Base-by-base conservation (phyloP, 768 basidiomycete species). In the Agaricus sinodeliciosus region DNA sequence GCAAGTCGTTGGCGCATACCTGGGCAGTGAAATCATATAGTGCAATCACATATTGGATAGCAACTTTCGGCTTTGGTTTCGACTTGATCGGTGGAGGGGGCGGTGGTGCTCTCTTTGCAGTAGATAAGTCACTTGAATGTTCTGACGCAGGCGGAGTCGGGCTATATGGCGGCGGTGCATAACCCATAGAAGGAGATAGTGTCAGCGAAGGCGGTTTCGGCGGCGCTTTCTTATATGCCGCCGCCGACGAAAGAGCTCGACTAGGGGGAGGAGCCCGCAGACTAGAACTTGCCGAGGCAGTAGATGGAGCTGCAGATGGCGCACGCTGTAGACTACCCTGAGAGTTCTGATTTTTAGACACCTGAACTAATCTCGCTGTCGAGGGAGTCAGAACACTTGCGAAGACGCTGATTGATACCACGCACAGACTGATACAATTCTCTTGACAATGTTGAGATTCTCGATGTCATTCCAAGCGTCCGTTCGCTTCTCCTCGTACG, bases 11-110 rank as follows among this genome's bases (percentile, higher is more conserved):
- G 25, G 11, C 47, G 63, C 73, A 49, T 63, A 83, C 85, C 79
- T 95, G 94, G 16, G 96, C 92, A 34, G 76, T 78, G 65, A 95
- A 99, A 67, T 99, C 96, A 64, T 96, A 99, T 62, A 98, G 64
- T 27, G 96, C 96, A 9, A 90, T 86, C 22, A 94, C 93, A 62
- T 92, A 93, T 66, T 84, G 79, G 3, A 76, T 70, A 47, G 72
- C 72, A 1, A 80, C 80, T 27, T 75, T 72, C 7, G 78, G 73
- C 66, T 87, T 90, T 4, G 90, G 90, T 65, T 93, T 94, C 1
- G 90, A 82, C 70, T 93, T 94, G 60, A 94, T 64, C 2, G 93
- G 87, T 7, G 95, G 95, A 0, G 95, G 95, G 0, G 95, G 95
- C 0, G 94, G 94, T 0, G 94, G 90, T 0, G 87, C 82, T 61